Evolutionary conservation across 163 green algal species (phyloP), one percentile per base, ranked within the genome.

Genomic region (Chlamydomonas reinhardtii): DNA sequence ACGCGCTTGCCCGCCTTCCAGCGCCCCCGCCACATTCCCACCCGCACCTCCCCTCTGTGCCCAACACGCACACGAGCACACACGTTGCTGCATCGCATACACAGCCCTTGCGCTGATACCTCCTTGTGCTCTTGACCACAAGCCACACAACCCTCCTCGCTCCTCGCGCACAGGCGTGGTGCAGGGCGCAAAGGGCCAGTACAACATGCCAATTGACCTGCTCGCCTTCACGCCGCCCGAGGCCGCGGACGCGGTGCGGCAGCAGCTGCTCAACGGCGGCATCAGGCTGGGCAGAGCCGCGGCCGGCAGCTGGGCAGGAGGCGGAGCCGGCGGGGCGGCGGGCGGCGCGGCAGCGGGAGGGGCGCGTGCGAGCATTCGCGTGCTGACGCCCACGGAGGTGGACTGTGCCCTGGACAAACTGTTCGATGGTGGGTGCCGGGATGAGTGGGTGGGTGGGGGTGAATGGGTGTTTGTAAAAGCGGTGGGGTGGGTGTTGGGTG

Each of bases 351-450:
- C 69, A 2, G 85, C 31, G 27, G 73, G n/a, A 14, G 62, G 5
- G 9, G 69, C 52, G 22, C 37, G 64, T 56, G 76, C 2, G 24
- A 31, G 27, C 24, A 31, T 54, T 37, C 25, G 48, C 27, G 32
- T 15, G 19, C 74, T 93, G 64, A 70, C 68, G 19, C 76, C 71
- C n/a, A n/a, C 73, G 25, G 72, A 93, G 76, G 76, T 94, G 83
- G 86, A 93, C 71, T 79, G 54, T 27, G 84, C 62, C 61, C 76
- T 94, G 27, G 89, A 93, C 35, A 62, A 73, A 11, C 71, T 94
- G 79, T 94, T 94, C 74, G 82, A 94, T 72, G 91, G 91, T 94
- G 70, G 25, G 85, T 20, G 54, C 0, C 4, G 4, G 62, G 6
- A n/a, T n/a, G 32, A n/a, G n/a, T 14, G 15, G 31, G 9, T n/a